Percentiles rank a stretch among this genome's conserved stretches.
phyloP scores from a whole-genome alignment of 208 protist genomes.

The Leishmania martiniquensis region DNA sequence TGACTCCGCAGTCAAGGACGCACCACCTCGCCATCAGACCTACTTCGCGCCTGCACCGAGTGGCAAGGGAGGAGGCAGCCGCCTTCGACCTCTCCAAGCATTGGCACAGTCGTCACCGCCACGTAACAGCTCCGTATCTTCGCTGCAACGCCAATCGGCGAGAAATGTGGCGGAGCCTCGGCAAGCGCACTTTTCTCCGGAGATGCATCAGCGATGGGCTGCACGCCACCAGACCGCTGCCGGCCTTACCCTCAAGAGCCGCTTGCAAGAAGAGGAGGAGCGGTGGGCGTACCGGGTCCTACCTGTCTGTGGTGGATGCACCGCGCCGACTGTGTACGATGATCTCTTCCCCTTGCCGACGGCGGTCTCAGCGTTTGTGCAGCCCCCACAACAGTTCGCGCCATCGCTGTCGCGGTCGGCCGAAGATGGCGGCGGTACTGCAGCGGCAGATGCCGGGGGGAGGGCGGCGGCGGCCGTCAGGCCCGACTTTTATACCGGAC shows the following conservation, averaged over 20 bases:
- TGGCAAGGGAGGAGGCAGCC: background rate
- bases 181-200: background rate
- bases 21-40: background rate
- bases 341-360: constrained; percentile 30
- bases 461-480: background rate
- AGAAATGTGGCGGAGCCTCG: background rate
- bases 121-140: background rate
- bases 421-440: background rate
- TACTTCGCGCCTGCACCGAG: background rate
- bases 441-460: background rate
- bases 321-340: constrained; percentile 35
- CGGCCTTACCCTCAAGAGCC: background rate
- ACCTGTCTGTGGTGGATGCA: constrained; percentile 2
- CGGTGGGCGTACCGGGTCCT: constrained; percentile 31
- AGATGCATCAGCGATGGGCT: background rate
- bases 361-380: constrained; percentile 18
- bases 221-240: background rate
- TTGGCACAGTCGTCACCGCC: background rate
- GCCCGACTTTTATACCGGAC: constrained; percentile 27
- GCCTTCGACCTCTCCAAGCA: background rate
- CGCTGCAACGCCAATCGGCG: background rate
- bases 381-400: background rate
- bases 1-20: background rate
- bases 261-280: constrained; percentile 4
- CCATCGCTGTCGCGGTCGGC: background rate